A percentile compares a stretch with the other conserved stretches of the same genome.
Evolutionary conservation across 2,329 filamentous ascomycete genomes (phyloP).

Genomic region (Pseudogymnoascus sp.): DNA sequence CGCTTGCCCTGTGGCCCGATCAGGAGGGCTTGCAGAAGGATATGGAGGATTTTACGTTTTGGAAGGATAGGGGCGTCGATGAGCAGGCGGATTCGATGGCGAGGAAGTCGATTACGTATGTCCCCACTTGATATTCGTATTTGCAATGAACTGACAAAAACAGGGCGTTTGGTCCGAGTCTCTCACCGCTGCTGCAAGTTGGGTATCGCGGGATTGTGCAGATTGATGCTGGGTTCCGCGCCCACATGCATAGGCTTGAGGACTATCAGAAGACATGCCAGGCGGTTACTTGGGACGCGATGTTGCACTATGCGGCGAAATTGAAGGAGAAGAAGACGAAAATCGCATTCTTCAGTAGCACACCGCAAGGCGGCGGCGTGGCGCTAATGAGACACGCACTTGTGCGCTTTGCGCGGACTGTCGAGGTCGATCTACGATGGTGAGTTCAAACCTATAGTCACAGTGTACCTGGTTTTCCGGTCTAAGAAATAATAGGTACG

Average conservation of each 20-base stretch:
- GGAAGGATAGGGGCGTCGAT: conserved; percentile 55
- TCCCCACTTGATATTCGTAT: conserved; percentile 14
- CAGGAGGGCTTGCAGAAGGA: conserved; percentile 24
- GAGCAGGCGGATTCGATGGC: conserved; percentile 77
- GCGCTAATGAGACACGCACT: conserved; percentile 60
- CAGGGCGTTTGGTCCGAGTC: conserved; percentile 63
- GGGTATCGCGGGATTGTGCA: conserved; percentile 48
- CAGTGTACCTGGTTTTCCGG: background rate
- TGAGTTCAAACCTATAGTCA: conserved; percentile 34
- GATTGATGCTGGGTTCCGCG: conserved; percentile 45
- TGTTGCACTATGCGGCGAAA: conserved; percentile 44
- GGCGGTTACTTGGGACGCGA: conserved; percentile 45
- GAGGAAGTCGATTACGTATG: conserved; percentile 66
- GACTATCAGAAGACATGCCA: conserved; percentile 46
- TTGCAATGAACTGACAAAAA: background rate
- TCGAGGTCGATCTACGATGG: conserved; percentile 66
- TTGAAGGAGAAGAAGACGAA: conserved; percentile 46
- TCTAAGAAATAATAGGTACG: conserved; percentile 27
- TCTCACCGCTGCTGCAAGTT: conserved; percentile 58
- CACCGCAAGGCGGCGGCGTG: conserved; percentile 57
- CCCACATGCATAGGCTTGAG: conserved; percentile 39
- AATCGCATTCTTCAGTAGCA: conserved; percentile 56
- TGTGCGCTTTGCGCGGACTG: conserved; percentile 57
- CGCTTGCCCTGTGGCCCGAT: conserved; percentile 51
- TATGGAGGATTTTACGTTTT: conserved; percentile 32